Evolutionary conservation across 2,329 filamentous ascomycete genomes (phyloP).

Genomic region (Alternaria arbusti): DNA sequence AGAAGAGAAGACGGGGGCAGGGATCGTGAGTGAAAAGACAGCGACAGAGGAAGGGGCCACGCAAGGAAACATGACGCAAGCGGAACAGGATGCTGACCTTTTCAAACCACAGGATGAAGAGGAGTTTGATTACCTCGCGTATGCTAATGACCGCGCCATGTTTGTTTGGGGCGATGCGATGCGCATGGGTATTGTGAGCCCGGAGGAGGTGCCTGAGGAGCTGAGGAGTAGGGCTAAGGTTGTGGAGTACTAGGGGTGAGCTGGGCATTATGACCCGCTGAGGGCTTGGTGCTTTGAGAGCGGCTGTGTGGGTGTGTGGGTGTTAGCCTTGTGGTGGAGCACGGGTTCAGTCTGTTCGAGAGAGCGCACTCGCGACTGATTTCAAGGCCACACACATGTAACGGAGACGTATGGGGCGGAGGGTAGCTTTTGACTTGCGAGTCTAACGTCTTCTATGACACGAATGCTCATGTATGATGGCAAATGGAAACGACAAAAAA

Average conservation of each 20-base stretch:
- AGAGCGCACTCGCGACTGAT: neutral
- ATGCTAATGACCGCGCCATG: constrained; percentile 86
- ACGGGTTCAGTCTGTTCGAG: neutral
- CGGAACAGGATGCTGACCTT: constrained; percentile 35
- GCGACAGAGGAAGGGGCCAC: constrained; percentile 24
- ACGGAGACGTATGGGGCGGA: neutral
- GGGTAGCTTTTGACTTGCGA: neutral
- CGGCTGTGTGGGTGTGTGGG: neutral
- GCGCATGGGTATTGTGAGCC: constrained; percentile 73
- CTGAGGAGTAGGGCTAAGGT: constrained; percentile 71
- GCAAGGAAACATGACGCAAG: constrained; percentile 28
- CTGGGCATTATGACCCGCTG: no score
- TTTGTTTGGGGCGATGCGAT: constrained; percentile 96
- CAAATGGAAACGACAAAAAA: neutral
- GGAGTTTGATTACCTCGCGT: constrained; percentile 91
- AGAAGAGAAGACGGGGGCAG: constrained; percentile 20
- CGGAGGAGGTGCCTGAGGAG: constrained; percentile 76
- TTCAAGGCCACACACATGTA: neutral
- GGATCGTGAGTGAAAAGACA: constrained; percentile 35
- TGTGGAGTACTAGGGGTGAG: constrained; percentile 57
- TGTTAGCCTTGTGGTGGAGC: neutral
- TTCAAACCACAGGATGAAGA: constrained; percentile 63
- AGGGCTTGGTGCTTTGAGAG: neutral
- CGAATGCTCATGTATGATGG: neutral
- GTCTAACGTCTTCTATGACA: no score